phyloP scores from a whole-genome alignment of 176 grass and related monocot genomes.

The Areca catechu region DNA sequence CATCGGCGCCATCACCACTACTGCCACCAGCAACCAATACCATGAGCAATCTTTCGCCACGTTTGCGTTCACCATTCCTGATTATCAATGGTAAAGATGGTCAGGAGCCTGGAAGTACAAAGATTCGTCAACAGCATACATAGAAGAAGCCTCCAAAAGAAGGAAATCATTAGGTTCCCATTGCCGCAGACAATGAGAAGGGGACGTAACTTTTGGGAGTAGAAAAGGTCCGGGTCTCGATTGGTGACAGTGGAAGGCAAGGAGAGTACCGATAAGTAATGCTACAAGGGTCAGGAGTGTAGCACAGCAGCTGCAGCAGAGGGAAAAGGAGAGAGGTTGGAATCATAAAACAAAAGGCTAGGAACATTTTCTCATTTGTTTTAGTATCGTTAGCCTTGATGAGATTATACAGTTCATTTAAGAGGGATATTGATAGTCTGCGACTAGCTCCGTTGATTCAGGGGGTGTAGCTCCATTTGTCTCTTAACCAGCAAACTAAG shows the following conservation, averaged over 20 bases:
- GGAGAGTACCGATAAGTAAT: conserved; percentile 21
- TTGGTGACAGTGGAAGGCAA: conserved; percentile 19
- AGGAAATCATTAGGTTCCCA: conserved; percentile 53
- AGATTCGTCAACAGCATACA: conserved; percentile 67
- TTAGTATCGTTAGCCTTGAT: not conserved
- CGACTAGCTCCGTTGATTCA: not conserved
- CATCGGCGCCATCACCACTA: conserved; percentile 14
- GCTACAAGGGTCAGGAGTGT: not conserved
- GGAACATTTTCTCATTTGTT: conserved; percentile 6
- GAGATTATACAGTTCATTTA: not conserved
- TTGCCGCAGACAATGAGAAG: conserved; percentile 34
- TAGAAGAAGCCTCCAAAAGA: conserved; percentile 86
- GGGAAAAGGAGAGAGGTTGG: conserved; percentile 62
- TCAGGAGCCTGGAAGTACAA: conserved; percentile 23
- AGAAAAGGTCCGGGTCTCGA: conserved; percentile 6
- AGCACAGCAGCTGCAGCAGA: conserved; percentile 29
- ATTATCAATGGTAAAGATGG: conserved; percentile 17
- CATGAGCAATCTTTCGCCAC: conserved; percentile 22
- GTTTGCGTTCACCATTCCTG: not conserved
- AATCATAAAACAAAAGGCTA: conserved; percentile 35
- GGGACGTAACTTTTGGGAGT: conserved; percentile 9
- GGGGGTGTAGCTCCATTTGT: not conserved
- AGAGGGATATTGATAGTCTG: not conserved
- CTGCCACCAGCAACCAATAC: conserved; percentile 6
- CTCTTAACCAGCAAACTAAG: not conserved